Conservation (phyloP, 2,329 filamentous ascomycete genomes). For the Diatrype stigma region DNA sequence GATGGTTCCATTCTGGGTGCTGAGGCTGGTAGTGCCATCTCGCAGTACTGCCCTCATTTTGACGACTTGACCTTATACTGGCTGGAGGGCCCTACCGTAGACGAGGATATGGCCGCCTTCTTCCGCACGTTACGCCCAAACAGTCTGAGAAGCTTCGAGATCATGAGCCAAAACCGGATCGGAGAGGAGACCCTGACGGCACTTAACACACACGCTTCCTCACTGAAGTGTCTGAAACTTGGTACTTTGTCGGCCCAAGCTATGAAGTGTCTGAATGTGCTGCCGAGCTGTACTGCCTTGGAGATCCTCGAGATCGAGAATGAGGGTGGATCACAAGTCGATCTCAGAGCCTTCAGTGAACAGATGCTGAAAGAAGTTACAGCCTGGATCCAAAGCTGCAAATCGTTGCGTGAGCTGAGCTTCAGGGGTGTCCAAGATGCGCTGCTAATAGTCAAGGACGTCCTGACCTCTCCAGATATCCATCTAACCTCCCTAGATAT, state of each 20-base stretch:
- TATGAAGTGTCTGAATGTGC: slow-evolving; percentile 24
- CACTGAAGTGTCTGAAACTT: slow-evolving; percentile 30
- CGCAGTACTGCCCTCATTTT: slow-evolving; percentile 57
- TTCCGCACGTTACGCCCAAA: slow-evolving; percentile 52
- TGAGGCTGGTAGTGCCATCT: slow-evolving; percentile 50
- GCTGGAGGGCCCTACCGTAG: slow-evolving; percentile 41
- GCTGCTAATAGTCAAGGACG: slow-evolving; percentile 26
- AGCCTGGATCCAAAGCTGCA: slow-evolving; percentile 27
- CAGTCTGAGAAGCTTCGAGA: slow-evolving; percentile 54
- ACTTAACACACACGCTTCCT: slow-evolving; percentile 38
- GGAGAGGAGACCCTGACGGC: slow-evolving; percentile 52
- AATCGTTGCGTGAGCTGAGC: slow-evolving; percentile 22
- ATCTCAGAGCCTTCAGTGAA: slow-evolving; percentile 16
- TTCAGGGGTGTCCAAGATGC: slow-evolving; percentile 44
- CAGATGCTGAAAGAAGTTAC: slow-evolving; percentile 24
- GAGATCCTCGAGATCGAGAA: slow-evolving; percentile 31
- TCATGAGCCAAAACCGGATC: slow-evolving; percentile 52
- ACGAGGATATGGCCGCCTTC: slow-evolving; percentile 55
- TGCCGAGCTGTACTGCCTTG: slow-evolving; percentile 30
- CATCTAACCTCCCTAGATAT: slow-evolving; percentile 19
- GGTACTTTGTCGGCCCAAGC: slow-evolving; percentile 24
- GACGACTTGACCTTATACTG: slow-evolving; percentile 54
- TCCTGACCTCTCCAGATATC: slow-evolving; percentile 19
- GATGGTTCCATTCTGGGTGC: slow-evolving; percentile 57
- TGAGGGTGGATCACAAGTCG: slow-evolving; percentile 7